Conservation (phyloP, 179 eudicot species). For the Sideroxylon spinosum region DNA sequence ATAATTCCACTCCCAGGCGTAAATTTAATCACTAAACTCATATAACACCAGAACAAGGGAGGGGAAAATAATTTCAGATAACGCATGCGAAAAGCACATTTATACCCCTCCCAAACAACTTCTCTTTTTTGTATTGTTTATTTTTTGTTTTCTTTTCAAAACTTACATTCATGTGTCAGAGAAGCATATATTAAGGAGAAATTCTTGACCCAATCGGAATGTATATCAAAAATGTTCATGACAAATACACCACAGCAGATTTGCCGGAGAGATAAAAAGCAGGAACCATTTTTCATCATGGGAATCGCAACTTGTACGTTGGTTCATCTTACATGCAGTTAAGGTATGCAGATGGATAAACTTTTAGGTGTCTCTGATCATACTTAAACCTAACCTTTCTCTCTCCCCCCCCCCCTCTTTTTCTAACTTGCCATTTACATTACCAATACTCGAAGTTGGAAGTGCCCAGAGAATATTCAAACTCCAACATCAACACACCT, state of each 20-base stretch:
- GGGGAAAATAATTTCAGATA: not conserved
- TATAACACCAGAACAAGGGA: not conserved
- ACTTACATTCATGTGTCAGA: not conserved
- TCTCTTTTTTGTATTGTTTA: not conserved
- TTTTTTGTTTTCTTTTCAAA: not conserved
- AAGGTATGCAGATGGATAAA: not conserved
- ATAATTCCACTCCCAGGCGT: not conserved
- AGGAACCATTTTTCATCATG: not conserved
- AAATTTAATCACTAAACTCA: too few relatives aligned
- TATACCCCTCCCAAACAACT: not conserved
- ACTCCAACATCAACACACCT: conserved; percentile 38
- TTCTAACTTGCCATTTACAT: not conserved
- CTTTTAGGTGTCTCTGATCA: not conserved
- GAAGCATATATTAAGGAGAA: not conserved
- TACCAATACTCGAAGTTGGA: not conserved
- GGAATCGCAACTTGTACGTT: not conserved
- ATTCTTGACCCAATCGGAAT: not conserved
- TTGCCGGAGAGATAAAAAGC: too few relatives aligned
- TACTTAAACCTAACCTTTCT: not conserved
- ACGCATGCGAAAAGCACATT: not conserved
- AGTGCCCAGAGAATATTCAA: not conserved
- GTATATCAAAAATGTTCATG: not conserved
- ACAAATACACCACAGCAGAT: not conserved
- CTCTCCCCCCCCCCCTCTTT: not conserved
- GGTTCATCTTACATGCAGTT: not conserved